Evolutionary conservation across 2,329 filamentous ascomycete genomes (phyloP), one percentile per base, ranked within the genome.

Genomic region (Claviceps sp.): DNA sequence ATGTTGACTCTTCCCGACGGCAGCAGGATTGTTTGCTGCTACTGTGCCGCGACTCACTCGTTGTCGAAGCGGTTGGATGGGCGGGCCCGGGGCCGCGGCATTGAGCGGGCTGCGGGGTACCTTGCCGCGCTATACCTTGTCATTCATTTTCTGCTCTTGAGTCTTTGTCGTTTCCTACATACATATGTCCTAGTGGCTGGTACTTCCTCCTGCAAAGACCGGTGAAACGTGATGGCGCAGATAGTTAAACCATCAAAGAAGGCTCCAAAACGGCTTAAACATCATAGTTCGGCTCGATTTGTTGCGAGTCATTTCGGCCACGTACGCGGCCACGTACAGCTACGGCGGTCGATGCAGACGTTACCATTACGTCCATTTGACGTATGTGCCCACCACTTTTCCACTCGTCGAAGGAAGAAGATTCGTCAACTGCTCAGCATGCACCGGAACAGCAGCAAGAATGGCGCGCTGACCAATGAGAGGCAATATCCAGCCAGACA

Each of bases 381-480:
- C 49, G 49, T 50, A 38, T 51, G 30, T 18, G 42, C 42, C 42
- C 34, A 38, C 20, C 20, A 18, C 40, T 50, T 45, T 26, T 7
- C 20, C 13, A 16, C 16, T 20, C 14, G 34, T 30, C 42, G 26
- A 52, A 43, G 47, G n/a, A 30, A 11, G 26, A 30, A 30, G 26
- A 30, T 11, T 30, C 26, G 26, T 30, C 26, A 30, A 30, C 26
- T 30, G 26, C 26, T 11, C 26, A 26, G 49, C 43, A 42, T 36
- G 5, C 37, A 18, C 26, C 45, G 5, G 30, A 22, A 7, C 49
- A 43, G 52, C 47, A 54, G 41, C 36, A 40, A 47, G 18, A 4
- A 52, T 22, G 34, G 20, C 47, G 38, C 8, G 34, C 14, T n/a
- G 36, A 20, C 52, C 52, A 54, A 54, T 54, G 24, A 49, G 48